Base-by-base conservation (phyloP, 2,329 filamentous ascomycete species). In the Ramichloridium luteum region DNA sequence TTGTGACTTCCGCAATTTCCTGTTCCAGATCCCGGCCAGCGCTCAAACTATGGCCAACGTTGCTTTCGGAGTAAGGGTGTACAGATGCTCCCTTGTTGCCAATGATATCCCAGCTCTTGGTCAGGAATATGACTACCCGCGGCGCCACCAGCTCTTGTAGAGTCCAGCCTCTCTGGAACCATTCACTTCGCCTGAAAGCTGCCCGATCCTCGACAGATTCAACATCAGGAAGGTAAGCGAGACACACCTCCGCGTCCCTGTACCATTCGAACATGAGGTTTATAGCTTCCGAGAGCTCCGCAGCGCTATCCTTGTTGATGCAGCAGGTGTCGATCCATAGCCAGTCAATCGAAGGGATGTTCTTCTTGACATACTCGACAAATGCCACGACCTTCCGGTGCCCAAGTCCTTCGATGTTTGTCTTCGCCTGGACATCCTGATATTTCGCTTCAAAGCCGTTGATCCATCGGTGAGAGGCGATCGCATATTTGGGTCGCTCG, bases 111-210 rank as follows among this genome's bases (percentile, higher is more conserved):
- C 39, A 46, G 13, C 18, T 30, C 17, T 31, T 27, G 14, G 36
- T 39, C 9, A 45, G 18, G 26, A 47, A 47, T 6, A 44, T 16
- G 11, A 48, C 25, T 11, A 32, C 10, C 6, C 15, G 28, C 6
- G 43, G 38, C 13, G 42, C 45, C 6, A 49, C 26, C 12, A 49
- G 34, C 25, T 49, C 43, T 31, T 47, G 40, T 10, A 47, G 29
- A 12, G 41, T 47, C 44, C 38, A 49, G 6, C 43, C 44, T 25
- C 39, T 27, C 6, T 25, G 31, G 20, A 42, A 42, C 39, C 38
- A 42, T 25, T 32, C 15, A 20, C 35, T 38, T 16, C 12, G 9
- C 16, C 11, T 5, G 13, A 35, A 15, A 9, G 12, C 25, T 15
- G 13, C 11, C 30, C 35, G 13, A 10, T 27, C 27, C 11, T 16